These are phyloP conservation scores for Paramecium octaurelia DNA, from an alignment of 73 alveolate species.

Conservation along the genomic window DNA sequence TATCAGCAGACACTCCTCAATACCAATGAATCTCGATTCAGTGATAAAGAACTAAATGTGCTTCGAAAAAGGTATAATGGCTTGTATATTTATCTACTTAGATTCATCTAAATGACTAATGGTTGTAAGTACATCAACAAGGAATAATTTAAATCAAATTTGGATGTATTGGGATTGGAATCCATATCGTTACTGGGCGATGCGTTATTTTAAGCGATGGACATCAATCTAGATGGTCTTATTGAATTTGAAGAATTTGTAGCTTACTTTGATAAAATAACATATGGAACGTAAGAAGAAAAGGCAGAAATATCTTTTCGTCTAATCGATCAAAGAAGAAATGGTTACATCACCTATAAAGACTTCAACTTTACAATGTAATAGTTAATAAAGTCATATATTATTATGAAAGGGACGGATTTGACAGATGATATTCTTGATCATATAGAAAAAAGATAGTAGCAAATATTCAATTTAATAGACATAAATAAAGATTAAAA, in stretches of 20 bases:
- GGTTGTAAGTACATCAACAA: neutral
- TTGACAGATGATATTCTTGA: neutral
- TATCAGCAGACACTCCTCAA: neutral
- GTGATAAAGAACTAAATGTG: neutral
- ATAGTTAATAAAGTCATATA: neutral
- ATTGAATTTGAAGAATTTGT: conserved; percentile 9
- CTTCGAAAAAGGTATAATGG: neutral
- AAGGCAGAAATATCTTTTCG: conserved; percentile 11
- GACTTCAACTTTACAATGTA: neutral
- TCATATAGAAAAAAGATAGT: neutral
- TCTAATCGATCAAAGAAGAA: neutral
- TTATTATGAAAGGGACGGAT: neutral
- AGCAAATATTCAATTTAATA: neutral
- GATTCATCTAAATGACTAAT: neutral
- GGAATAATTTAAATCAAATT: neutral
- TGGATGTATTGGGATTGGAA: neutral
- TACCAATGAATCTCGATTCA: neutral
- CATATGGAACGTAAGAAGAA: neutral
- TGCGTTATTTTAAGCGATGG: neutral
- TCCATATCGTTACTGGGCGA: neutral
- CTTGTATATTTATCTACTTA: neutral
- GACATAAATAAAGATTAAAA: neutral
- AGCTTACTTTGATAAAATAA: neutral
- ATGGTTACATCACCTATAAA: neutral
- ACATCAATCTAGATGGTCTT: neutral